Conservation (phyloP, 2,329 filamentous ascomycete genomes). For the Lithohypha guttulata region DNA sequence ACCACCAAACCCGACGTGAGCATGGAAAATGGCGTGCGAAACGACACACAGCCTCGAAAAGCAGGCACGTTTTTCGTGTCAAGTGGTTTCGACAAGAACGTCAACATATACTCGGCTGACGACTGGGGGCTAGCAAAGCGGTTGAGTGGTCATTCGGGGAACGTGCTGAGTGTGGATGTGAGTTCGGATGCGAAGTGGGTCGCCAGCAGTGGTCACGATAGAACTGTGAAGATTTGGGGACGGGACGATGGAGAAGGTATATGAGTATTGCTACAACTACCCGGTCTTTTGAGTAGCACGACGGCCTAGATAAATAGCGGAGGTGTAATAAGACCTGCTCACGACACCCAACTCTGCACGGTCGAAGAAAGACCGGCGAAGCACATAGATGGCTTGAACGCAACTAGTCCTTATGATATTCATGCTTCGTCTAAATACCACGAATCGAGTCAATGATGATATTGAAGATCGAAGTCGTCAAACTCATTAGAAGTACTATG, state of each 20-base stretch:
- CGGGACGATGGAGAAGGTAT: slow-evolving; percentile 58
- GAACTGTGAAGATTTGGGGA: slow-evolving; percentile 93
- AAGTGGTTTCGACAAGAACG: slow-evolving; percentile 83
- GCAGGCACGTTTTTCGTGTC: slow-evolving; percentile 85
- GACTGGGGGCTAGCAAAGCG: slow-evolving; percentile 88
- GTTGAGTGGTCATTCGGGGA: slow-evolving; percentile 80
- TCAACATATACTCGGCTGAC: slow-evolving; percentile 92
- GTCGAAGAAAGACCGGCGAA: not conserved
- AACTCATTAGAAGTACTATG: no score
- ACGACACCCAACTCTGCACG: not conserved
- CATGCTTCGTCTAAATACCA: no score
- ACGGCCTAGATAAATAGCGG: no score
- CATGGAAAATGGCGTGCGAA: slow-evolving; percentile 15
- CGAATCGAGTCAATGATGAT: no score
- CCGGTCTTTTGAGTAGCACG: no score
- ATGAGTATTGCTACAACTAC: slow-evolving; percentile 10
- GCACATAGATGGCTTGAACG: not conserved
- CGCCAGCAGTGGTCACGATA: slow-evolving; percentile 84
- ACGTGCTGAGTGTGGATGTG: slow-evolving; percentile 83
- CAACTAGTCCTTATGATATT: not conserved
- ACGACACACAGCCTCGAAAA: slow-evolving; percentile 51
- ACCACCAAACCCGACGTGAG: slow-evolving; percentile 10
- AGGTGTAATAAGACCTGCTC: not conserved
- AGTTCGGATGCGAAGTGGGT: slow-evolving; percentile 83
- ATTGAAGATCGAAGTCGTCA: no score